Base-by-base conservation (phyloP, 1,284 basidiomycete species). In the Baeospora myosura region DNA sequence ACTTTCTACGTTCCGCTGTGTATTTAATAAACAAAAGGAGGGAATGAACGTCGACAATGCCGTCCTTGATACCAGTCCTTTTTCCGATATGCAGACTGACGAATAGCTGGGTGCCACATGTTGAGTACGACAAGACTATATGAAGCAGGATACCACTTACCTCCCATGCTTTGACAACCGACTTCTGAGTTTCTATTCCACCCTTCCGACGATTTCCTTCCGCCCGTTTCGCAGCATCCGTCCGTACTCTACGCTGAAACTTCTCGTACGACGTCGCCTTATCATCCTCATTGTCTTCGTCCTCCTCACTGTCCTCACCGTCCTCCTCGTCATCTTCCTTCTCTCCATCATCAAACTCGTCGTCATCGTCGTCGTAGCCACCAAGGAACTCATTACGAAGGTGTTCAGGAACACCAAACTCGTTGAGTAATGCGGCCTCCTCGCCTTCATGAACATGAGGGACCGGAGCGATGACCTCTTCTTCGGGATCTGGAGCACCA, bases 11-110 rank as follows among this genome's bases (percentile, higher is more conserved):
- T 21, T 49, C 48, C 1, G 56, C 51, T 11, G 3, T 3, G 22
- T 42, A 49, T 3, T 49, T 26, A 22, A 58, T 51, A 36, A 32
- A 58, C 1, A 53, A 36, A 1, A 57, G 47, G 3, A 57, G 28
- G 0, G 46, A 40, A 40, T 56, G 56, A 26, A 54, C 52, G 37
- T 59, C 53, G 4, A 58, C 46, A 32, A 56, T 53, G 3, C 39
- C 36, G 40, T 58, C 55, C 7, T 37, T 17, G 12, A 58, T n/a
- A n/a, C n/a, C 47, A n/a, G 47, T n/a, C 2, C 40, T 32, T 3
- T 35, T 22, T 11, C 21, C 17, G 1, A 47, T 20, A n/a, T 0
- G 45, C 18, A 1, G 49, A 47, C 2, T 28, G 26, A 1, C 30
- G 16, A 5, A 33, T 18, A 18, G 42, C 46, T 10, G 37, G 23